Percentiles rank a stretch among this genome's conserved stretches.
Conservation (phyloP, 495 filamentous ascomycete species). For the Polyplosphaeria fusca region DNA sequence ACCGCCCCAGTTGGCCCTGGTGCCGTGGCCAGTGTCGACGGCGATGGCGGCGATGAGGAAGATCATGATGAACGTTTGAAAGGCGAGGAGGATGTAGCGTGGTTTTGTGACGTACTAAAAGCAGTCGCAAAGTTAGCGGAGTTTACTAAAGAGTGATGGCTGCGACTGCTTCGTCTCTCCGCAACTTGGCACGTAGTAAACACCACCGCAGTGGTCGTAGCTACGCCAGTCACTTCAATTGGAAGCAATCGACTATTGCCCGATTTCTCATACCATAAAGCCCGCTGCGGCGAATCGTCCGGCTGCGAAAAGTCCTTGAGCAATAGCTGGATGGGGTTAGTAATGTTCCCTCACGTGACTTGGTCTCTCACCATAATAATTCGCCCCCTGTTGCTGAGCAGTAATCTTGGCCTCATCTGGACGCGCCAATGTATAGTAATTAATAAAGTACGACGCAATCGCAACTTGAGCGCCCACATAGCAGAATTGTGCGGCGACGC, state of each 20-base stretch:
- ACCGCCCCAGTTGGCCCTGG: constrained; percentile 40
- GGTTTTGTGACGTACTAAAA: constrained; percentile 38
- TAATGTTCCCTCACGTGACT: too few species aligned
- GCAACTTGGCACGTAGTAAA: too few species aligned
- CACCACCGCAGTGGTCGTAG: too few species aligned
- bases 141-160: too few species aligned
- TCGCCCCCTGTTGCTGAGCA: constrained; percentile 37
- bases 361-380: too few species aligned
- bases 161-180: too few species aligned
- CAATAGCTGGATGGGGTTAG: too few species aligned
- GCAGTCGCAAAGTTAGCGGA: too few species aligned
- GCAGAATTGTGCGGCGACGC: constrained; percentile 65
- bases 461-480: constrained; percentile 66
- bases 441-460: constrained; percentile 50
- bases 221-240: too few species aligned
- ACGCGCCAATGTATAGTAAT: constrained; percentile 42
- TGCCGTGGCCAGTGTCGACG: constrained; percentile 43
- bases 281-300: constrained; percentile 60
- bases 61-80: constrained; percentile 44
- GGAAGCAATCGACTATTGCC: too few species aligned
- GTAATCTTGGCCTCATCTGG: constrained; percentile 19
- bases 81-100: constrained; percentile 38
- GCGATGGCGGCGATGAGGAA: constrained; percentile 58
- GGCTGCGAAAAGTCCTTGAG: constrained; percentile 63
- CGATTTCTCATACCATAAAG: too few species aligned